Evolutionary conservation across 441 rosid genomes (phyloP).

Genomic region (Erodium texanum): DNA sequence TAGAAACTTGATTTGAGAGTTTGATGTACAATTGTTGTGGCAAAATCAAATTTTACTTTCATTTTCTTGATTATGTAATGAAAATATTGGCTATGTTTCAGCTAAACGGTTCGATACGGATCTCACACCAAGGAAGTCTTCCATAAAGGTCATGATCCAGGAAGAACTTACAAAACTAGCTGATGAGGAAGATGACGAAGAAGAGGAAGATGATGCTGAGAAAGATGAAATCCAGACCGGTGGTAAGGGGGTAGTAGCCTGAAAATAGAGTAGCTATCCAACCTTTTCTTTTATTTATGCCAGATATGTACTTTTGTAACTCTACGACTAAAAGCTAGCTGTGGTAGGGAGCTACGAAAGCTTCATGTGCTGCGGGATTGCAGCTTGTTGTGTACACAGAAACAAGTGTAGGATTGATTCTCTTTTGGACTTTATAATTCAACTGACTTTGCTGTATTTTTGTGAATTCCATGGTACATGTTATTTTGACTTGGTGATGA

Average conservation of each 20-base stretch:
- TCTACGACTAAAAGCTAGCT: background rate
- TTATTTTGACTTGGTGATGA: too few relatives aligned
- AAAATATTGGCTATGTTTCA: slow-evolving; percentile 27
- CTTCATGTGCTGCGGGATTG: slow-evolving; percentile 16
- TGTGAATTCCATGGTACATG: too few relatives aligned
- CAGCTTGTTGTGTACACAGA: slow-evolving; percentile 23
- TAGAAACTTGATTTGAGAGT: background rate
- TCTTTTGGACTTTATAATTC: slow-evolving; percentile 6
- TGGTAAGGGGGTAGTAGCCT: slow-evolving; percentile 43
- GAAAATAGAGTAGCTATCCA: slow-evolving; percentile 18
- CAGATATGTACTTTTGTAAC: background rate
- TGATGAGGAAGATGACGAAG: slow-evolving; percentile 66
- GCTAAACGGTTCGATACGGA: slow-evolving; percentile 39
- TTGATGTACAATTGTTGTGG: background rate
- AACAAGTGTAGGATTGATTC: slow-evolving; percentile 29
- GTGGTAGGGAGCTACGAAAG: background rate
- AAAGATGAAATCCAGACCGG: slow-evolving; percentile 38
- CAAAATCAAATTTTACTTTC: background rate
- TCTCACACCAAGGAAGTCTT: slow-evolving; percentile 54
- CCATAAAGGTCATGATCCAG: slow-evolving; percentile 73
- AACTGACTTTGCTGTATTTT: slow-evolving; percentile 7
- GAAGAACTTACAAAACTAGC: slow-evolving; percentile 88
- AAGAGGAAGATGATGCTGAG: slow-evolving; percentile 46
- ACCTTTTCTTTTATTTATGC: too few relatives aligned
- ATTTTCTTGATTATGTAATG: slow-evolving; percentile 10